phyloP scores from a whole-genome alignment of 768 basidiomycete species.

The Clavaria fumosa region DNA sequence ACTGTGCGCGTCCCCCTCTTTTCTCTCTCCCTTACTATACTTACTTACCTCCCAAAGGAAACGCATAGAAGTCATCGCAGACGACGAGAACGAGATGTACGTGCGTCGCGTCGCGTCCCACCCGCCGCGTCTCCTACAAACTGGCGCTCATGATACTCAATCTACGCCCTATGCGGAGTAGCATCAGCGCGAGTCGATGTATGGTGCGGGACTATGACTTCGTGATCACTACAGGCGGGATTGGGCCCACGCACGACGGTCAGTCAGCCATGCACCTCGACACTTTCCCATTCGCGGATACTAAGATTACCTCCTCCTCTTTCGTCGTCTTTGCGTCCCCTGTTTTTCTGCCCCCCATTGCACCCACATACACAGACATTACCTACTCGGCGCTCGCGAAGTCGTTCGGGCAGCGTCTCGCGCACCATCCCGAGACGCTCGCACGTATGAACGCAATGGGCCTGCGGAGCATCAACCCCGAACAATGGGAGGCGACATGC shows the following conservation, averaged over 20 bases:
- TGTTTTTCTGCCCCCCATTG: too few species aligned
- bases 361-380: conserved; percentile 44
- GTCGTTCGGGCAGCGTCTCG: conserved; percentile 60
- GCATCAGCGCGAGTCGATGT: conserved; percentile 70
- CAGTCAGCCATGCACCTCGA: conserved; percentile 11
- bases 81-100: conserved; percentile 83
- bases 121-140: too few species aligned
- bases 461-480: conserved; percentile 48
- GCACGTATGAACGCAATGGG: conserved; percentile 50
- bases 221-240: conserved; percentile 83
- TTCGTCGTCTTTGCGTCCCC: too few species aligned
- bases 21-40: conserved; percentile 3
- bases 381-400: conserved; percentile 80
- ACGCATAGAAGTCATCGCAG: conserved; percentile 81
- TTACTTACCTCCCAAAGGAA: conserved; percentile 47
- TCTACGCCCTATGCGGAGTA: conserved; percentile 15
- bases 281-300: not conserved
- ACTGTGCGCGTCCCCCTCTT: conserved; percentile 31
- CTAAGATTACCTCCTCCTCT: not conserved
- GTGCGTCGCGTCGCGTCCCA: conserved; percentile 13
- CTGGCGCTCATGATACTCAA: not conserved
- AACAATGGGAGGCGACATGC: conserved; percentile 61
- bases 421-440: conserved; percentile 66
- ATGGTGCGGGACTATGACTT: conserved; percentile 77
- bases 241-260: conserved; percentile 88